Base-by-base conservation (phyloP, 345 rosid genomes). In the Boechera retrofracta region DNA sequence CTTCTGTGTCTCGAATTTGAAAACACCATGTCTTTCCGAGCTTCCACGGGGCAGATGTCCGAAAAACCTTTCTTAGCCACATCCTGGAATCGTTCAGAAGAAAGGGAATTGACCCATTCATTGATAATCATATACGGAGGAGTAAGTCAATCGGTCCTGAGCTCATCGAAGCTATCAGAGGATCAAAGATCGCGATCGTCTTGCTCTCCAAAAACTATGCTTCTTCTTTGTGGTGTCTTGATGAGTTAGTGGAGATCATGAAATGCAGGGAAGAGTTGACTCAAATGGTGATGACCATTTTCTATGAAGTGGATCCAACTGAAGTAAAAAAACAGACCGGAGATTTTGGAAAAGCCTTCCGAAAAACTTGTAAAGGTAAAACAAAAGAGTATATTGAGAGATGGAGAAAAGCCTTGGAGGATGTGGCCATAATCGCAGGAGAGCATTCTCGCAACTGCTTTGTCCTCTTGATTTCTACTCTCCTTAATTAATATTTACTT, bases 21-120 rank as follows among this genome's bases (percentile, higher is more conserved):
- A 62, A 10, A 24, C 33, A 41, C 35, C 6, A 39, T 13, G 51
- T 62, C 10, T 62, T 62, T 18, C 51, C 67, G 4, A 62, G 67
- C 35, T 62, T 62, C 51, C 67, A 62, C 18, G 67, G 67, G 35
- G 3, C 35, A 24, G 67, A 62, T 11, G 67, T 62, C 10, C 51
- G 67, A 0, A 62, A 0, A 62, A 1, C 35, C 11, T 1, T 62
- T 6, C 35, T 62, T 12, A 24, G 35, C 26, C 67, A 62, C 35
- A 6, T 62, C 8, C 1, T 41, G 1, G 26, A 39, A 12, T 7
- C 5, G 11, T 62, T 62, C 6, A 62, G 6, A 6, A 12, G 51
- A 44, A 62, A 62, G 6, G 31, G 18, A 5, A 62, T 62, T 2
- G n/a, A 62, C 3, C 1, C 15, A 6, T 54, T 53, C 26, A 54